Evolutionary conservation across 345 rosid genomes (phyloP).

Genomic region (Brassica nigra): DNA sequence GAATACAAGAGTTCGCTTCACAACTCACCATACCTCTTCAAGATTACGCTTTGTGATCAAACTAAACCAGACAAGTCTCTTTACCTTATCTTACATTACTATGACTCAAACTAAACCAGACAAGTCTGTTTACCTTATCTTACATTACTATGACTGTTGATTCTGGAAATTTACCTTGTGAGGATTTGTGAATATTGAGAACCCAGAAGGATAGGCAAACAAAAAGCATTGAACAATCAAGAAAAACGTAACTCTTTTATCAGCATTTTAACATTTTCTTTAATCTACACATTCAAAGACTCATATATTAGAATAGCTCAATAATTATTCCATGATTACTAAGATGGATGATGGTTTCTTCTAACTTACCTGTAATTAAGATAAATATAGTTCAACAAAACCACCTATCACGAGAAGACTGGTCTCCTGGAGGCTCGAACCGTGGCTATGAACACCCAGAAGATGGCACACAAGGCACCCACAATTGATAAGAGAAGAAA

Average conservation of each 20-base stretch:
- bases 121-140: no score
- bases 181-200: neutral
- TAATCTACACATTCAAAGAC: slow-evolving; percentile 14
- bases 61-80: neutral
- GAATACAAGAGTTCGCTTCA: no score
- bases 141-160: neutral
- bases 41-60: neutral
- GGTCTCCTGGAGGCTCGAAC: slow-evolving; percentile 41
- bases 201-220: slow-evolving; percentile 1
- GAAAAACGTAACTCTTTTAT: neutral
- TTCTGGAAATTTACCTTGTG: neutral
- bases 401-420: slow-evolving; percentile 1
- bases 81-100: neutral
- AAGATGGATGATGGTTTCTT: slow-evolving; percentile 10
- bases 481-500: slow-evolving; percentile 55
- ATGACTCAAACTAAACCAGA: no score
- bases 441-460: slow-evolving; percentile 65
- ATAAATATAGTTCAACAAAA: neutral
- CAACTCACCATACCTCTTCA: neutral
- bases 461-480: slow-evolving; percentile 67
- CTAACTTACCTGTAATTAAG: slow-evolving; percentile 3
- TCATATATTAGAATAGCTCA: neutral
- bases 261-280: neutral
- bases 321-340: neutral
- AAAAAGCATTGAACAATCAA: neutral